Conservation (phyloP, 2,329 filamentous ascomycete species). For the Cladophialophora psammophila region DNA sequence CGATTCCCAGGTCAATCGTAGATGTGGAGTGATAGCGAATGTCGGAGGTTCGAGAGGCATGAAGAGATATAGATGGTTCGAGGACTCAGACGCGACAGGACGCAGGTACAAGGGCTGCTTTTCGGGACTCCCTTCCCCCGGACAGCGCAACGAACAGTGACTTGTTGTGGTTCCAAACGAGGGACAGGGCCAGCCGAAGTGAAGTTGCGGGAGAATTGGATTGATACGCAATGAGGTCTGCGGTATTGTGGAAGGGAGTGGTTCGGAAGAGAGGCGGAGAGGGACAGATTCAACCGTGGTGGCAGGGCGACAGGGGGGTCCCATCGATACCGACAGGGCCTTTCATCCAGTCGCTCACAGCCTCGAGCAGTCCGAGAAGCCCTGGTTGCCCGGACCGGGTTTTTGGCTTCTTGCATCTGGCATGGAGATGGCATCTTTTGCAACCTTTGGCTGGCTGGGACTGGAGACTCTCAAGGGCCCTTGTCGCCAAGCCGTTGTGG, state of each 20-base stretch:
- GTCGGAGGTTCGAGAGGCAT: constrained; percentile 19
- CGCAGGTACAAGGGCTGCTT: not conserved
- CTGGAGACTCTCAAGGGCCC: not conserved
- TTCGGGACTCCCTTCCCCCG: not conserved
- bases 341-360: constrained; percentile 17
- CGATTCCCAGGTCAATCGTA: constrained; percentile 6
- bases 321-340: not conserved
- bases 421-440: no score
- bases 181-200: constrained; percentile 11
- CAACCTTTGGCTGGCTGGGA: constrained; percentile 2
- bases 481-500: not conserved
- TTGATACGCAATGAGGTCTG: constrained; percentile 10
- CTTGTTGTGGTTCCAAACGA: constrained; percentile 13
- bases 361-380: constrained; percentile 14
- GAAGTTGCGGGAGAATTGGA: constrained; percentile 5
- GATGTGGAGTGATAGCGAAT: constrained; percentile 8
- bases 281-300: constrained; percentile 6
- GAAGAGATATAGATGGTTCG: constrained; percentile 13
- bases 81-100: not conserved
- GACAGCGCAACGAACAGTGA: constrained; percentile 3
- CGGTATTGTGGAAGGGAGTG: constrained; percentile 13
- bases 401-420: constrained; percentile 8
- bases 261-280: constrained; percentile 13
- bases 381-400: constrained; percentile 3
- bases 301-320: constrained; percentile 1